Evolutionary conservation across 129 eudicot species (phyloP).

Genomic region (Heracleum sosnowskyi): DNA sequence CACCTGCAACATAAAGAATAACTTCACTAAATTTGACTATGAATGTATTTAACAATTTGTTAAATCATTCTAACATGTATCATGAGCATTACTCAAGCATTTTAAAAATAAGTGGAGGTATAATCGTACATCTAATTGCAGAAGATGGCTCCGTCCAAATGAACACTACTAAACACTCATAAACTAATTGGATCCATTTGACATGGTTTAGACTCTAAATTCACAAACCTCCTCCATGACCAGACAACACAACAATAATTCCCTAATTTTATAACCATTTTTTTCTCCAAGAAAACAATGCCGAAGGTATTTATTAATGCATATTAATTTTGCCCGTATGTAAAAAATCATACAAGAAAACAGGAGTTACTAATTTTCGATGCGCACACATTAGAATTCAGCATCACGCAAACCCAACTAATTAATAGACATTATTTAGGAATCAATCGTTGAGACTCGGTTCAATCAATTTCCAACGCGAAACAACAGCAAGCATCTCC

Average conservation of each 20-base stretch:
- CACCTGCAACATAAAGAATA: slow-evolving; percentile 40
- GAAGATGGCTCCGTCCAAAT: no score
- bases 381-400: neutral
- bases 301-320: no score
- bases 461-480: neutral
- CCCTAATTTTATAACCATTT: no score
- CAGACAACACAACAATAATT: no score
- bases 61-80: neutral
- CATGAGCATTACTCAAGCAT: neutral
- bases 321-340: neutral
- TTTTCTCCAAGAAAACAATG: neutral
- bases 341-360: no score
- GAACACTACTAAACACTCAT: no score
- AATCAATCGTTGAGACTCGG: neutral
- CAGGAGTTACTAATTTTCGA: neutral
- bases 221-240: no score
- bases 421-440: neutral
- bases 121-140: neutral
- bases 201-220: no score
- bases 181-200: no score
- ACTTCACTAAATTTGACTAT: neutral
- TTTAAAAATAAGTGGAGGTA: neutral
- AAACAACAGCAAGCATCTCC: neutral
- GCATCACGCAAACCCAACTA: neutral
- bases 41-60: neutral